A percentile compares a stretch with the other conserved stretches of the same genome.
Conservation (phyloP, 2,329 filamentous ascomycete genomes). For the Fusarium incarnatum region DNA sequence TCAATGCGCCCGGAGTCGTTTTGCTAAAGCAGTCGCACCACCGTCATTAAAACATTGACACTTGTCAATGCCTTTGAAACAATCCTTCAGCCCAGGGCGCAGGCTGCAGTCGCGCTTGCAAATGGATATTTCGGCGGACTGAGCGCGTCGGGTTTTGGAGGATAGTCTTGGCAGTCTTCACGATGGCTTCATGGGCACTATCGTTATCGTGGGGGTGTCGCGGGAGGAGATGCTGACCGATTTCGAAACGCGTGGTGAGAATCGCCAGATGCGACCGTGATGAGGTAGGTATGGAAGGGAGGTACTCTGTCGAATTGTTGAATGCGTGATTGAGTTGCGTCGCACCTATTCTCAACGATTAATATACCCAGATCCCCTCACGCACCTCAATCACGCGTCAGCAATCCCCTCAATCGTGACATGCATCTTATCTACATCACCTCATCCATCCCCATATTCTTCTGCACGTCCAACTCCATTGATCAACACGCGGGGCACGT, state of each 20-base stretch:
- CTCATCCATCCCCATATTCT: not conserved
- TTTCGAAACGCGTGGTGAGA: not conserved
- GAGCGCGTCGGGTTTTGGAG: not conserved
- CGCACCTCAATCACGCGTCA: not conserved
- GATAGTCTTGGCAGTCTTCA: not conserved
- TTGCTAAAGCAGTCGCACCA: slow-evolving; percentile 22
- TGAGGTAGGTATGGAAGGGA: not conserved
- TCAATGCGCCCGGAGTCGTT: not conserved
- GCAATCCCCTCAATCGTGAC: not conserved
- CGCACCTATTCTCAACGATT: not conserved
- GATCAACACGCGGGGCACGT: not conserved
- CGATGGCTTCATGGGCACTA: not conserved
- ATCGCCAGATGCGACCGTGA: not conserved
- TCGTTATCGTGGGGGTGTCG: not conserved
- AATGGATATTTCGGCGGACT: not conserved
- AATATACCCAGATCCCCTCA: not conserved
- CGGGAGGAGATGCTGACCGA: not conserved
- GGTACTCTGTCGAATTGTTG: too few relatives aligned
- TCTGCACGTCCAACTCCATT: not conserved
- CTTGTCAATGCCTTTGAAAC: slow-evolving; percentile 47
- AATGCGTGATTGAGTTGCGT: not conserved
- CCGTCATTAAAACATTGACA: slow-evolving; percentile 19
- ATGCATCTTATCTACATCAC: not conserved
- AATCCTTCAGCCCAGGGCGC: slow-evolving; percentile 39
- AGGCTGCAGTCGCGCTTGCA: slow-evolving; percentile 24